Conservation (phyloP, 164 flowering plant genomes). For the Cinnamomum micranthum region DNA sequence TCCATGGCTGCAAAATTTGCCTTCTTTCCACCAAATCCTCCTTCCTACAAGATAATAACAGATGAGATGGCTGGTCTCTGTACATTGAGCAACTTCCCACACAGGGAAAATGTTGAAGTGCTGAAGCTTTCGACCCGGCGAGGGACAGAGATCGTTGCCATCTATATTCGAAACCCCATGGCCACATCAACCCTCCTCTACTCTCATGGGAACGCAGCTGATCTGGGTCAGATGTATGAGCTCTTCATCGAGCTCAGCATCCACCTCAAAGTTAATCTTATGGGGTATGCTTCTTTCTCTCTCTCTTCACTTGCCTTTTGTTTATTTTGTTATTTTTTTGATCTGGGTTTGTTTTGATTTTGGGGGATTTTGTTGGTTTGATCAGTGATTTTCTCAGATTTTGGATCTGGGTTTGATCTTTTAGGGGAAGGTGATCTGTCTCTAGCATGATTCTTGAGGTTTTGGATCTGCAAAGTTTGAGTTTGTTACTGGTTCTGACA, state of each 20-base stretch:
- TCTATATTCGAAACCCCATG: conserved; percentile 7
- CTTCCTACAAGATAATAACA: conserved; percentile 64
- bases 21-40: conserved; percentile 86
- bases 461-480: too few relatives aligned
- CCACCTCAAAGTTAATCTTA: conserved; percentile 13
- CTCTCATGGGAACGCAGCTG: conserved; percentile 18
- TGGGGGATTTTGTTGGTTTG: too few relatives aligned
- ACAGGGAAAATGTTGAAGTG: conserved; percentile 84
- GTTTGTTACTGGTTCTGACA: too few relatives aligned
- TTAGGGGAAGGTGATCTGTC: not conserved
- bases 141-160: conserved; percentile 12
- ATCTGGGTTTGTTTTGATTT: not conserved
- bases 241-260: conserved; percentile 10
- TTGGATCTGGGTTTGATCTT: too few relatives aligned
- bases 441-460: not conserved
- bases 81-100: conserved; percentile 61
- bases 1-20: conserved; percentile 97
- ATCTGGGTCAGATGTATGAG: conserved; percentile 16
- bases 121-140: conserved; percentile 36
- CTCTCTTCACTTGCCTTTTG: not conserved
- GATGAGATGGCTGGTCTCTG: conserved; percentile 60
- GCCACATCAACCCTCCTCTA: conserved; percentile 12
- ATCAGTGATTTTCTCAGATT: too few relatives aligned
- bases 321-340: not conserved
- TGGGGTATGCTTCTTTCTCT: conserved; percentile 12